These are phyloP conservation scores for Ascomycota sp. DNA, from an alignment of 2,329 filamentous ascomycete genomes.

Conservation along the genomic window DNA sequence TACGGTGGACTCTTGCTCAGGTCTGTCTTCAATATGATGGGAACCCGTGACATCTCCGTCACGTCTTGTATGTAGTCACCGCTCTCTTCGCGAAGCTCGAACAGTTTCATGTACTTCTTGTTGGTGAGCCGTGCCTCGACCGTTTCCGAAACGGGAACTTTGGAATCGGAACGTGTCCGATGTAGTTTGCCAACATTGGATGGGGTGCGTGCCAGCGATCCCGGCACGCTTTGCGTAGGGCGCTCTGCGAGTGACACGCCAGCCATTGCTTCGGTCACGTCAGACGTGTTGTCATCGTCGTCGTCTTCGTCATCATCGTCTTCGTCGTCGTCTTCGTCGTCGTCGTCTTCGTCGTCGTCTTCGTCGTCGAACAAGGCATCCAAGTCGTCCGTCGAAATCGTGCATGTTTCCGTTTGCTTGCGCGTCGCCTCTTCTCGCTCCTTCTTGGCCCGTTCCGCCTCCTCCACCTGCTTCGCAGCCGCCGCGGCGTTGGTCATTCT, in stretches of 20 bases:
- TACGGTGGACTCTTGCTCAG: slow-evolving; percentile 98
- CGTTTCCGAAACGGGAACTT: slow-evolving; percentile 54
- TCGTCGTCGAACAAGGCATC: slow-evolving; percentile 93
- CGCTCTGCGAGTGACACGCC: slow-evolving; percentile 79
- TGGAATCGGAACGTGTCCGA: slow-evolving; percentile 85
- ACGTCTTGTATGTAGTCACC: slow-evolving; percentile 97
- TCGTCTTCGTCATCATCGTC: too few species aligned
- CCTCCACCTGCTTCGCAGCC: slow-evolving; percentile 62
- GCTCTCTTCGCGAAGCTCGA: slow-evolving; percentile 75
- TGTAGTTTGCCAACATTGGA: slow-evolving; percentile 50
- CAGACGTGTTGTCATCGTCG: slow-evolving; percentile 72
- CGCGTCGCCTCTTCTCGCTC: slow-evolving; percentile 81
- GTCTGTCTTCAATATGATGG: slow-evolving; percentile 97
- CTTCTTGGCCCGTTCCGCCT: slow-evolving; percentile 59
- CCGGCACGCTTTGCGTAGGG: slow-evolving; percentile 85
- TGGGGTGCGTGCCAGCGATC: slow-evolving; percentile 64
- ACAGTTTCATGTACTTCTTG: slow-evolving; percentile 87
- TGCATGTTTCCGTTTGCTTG: slow-evolving; percentile 85
- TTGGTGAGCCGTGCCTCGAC: slow-evolving; percentile 65
- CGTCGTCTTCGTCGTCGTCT: too few species aligned
- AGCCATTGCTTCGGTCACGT: slow-evolving; percentile 76
- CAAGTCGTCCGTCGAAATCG: slow-evolving; percentile 79
- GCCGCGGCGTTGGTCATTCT: slow-evolving; percentile 56
- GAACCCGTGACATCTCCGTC: slow-evolving; percentile 89
- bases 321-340: too few species aligned